Evolutionary conservation across 2,329 filamentous ascomycete genomes (phyloP), one percentile per base, ranked within the genome.

Genomic region (Fusarium nelsonii): DNA sequence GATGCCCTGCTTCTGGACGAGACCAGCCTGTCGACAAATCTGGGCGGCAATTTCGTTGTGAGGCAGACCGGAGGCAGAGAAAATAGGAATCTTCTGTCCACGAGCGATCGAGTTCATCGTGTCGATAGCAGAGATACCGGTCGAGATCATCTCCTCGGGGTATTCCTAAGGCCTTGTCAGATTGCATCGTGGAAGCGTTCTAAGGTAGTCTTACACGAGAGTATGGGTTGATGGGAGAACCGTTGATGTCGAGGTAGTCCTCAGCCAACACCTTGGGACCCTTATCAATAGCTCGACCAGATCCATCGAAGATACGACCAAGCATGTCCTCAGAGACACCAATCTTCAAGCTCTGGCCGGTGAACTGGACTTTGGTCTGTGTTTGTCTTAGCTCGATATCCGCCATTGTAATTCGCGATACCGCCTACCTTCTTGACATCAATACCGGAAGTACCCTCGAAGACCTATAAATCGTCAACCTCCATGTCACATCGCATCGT

Each of bases 311-410:
- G 81, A 98, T 94, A 85, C 97, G 95, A 72, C 96, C 96, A 83
- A 99, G 84, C 96, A 99, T 99, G 85, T 99, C 96, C 84, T 99
- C 97, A 53, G 96, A 98, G 64, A 99, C 96, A 82, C 96, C 96
- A 54, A 99, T 92, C 88, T 98, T 98, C 85, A 99, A 85, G 84
- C 93, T 98, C 84, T 97, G 89, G 65, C 96, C 96, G 33, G 92
- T 97, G 82, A 99, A 98, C 81, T 99, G 93, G 81, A 99, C 95
- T 87, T 92, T 97, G 57, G 95, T 97, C 94, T 96, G 77, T 73
- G 41, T 8, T 45, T 39, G 34, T 46, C 69, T 80, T 69, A 80
- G 78, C 65, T 50, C 26, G 43, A 39, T 34, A 58, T 45, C 58
- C 40, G 34, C 23, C 26, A 57, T 49, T 30, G 34, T 44, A 59